Base-by-base conservation (phyloP, 140 eudicot genomes). In the Senecio squalidus region DNA sequence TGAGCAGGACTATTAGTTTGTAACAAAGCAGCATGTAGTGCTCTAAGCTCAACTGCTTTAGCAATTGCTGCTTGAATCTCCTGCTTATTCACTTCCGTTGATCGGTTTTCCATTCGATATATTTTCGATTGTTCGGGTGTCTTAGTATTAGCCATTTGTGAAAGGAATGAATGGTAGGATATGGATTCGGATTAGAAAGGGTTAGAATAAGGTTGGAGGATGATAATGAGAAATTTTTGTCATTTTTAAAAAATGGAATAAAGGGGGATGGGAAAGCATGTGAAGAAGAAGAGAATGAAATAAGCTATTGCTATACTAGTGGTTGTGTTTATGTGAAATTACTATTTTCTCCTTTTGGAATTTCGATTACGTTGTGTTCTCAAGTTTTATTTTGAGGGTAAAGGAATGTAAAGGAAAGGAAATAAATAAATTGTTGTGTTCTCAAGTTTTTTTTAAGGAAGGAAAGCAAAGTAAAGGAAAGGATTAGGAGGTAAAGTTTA, bases 41-140 rank as follows among this genome's bases (percentile, higher is more conserved):
- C 89, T 66, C 96, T 69, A 34, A 92, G 99, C 81, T 92, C 99
- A 58, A 77, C 84, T 4, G 95, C 96, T 80, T 92, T 92, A 25
- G 95, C 95, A 64, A 92, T 82, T 66, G 99, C 96, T 6, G 87
- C 81, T 76, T 92, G 80, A 67, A 92, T 71, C 47, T 83, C 89
- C 25, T 77, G 74, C 41, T 88, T 75, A 40, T 69, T 84, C 4
- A 77, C 70, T 11, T 85, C 85, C 25, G 65, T 15, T 33, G 60
- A 62, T 52, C 30, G 60, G 57, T 68, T 63, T 21, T 15, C 43
- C 13, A 44, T 18, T 17, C 33, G 58, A 48, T 30, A 49, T 8
- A 38, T 9, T 43, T 40, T 50, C 4, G 60, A 44, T 28, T 33
- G 17, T 8, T 43, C 72, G 28, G 72, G 41, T 4, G 62, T 25